Percentiles rank a stretch among this genome's conserved stretches.
Conservation (phyloP, 1,284 basidiomycete species). For the Leccinum ambiguum region DNA sequence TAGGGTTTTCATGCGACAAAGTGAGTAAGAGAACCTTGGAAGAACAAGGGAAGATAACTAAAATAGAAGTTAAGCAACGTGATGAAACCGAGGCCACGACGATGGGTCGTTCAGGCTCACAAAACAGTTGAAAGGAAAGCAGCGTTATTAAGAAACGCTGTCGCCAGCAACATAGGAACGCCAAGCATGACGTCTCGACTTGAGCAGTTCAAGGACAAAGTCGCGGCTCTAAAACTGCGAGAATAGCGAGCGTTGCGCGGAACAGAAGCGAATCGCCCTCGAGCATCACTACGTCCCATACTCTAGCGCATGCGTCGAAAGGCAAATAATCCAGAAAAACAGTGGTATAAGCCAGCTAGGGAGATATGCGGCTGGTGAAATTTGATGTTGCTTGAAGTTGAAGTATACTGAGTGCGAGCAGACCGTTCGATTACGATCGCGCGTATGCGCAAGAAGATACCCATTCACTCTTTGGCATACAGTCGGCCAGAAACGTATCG, state of each 20-base stretch:
- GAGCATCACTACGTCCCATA: constrained; percentile 88
- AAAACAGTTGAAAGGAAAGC: constrained; percentile 52
- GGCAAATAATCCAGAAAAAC: constrained; percentile 82
- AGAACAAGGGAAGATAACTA: constrained; percentile 25
- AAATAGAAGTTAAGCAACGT: not conserved
- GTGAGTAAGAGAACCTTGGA: constrained; percentile 17
- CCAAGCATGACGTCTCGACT: constrained; percentile 23
- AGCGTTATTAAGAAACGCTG: constrained; percentile 63
- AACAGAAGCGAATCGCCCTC: constrained; percentile 90
- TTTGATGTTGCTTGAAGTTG: constrained; percentile 92
- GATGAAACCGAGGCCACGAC: not conserved
- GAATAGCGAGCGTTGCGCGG: constrained; percentile 79
- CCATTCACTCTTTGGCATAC: constrained; percentile 86
- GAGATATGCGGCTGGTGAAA: constrained; percentile 78
- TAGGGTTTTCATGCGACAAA: not conserved
- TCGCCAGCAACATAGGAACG: constrained; percentile 44
- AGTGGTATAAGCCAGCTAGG: constrained; percentile 80
- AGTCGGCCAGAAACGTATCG: constrained; percentile 87
- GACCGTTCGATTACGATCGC: constrained; percentile 3
- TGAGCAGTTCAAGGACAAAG: constrained; percentile 72
- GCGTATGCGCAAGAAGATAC: constrained; percentile 5
- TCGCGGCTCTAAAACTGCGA: constrained; percentile 85
- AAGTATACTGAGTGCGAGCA: constrained; percentile 68
- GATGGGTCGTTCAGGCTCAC: constrained; percentile 13
- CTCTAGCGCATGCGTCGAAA: constrained; percentile 82